Evolutionary conservation across 1,139 yeast genomes (phyloP).

Genomic region (Candida tetrigidarum): DNA sequence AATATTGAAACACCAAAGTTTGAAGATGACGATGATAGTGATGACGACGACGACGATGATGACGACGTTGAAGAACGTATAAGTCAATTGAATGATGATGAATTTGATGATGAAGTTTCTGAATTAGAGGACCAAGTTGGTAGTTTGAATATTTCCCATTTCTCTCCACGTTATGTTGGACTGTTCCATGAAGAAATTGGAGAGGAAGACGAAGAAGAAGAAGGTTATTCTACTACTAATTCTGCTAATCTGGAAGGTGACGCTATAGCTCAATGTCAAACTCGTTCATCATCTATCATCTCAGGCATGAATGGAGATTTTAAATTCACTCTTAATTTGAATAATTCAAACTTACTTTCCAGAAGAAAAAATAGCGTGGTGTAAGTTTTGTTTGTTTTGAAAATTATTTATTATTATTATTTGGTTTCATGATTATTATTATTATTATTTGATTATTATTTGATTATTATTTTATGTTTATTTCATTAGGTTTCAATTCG

Average conservation of each 20-base stretch:
- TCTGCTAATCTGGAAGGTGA: conserved; percentile 18
- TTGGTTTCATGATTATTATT: neutral
- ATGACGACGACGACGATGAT: conserved; percentile 23
- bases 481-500: neutral
- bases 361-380: conserved; percentile 33
- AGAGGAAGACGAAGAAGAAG: conserved; percentile 22
- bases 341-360: conserved; percentile 45
- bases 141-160: conserved; percentile 13
- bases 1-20: conserved; percentile 22
- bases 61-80: conserved; percentile 23
- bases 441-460: neutral
- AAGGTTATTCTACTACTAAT: conserved; percentile 21
- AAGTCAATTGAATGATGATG: conserved; percentile 26
- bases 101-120: conserved; percentile 20
- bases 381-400: conserved; percentile 15
- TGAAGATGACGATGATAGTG: conserved; percentile 17
- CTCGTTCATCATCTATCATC: conserved; percentile 48
- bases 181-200: conserved; percentile 4
- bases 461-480: neutral
- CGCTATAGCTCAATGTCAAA: conserved; percentile 29
- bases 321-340: conserved; percentile 47
- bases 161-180: conserved; percentile 1
- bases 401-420: neutral
- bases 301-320: conserved; percentile 45
- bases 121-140: conserved; percentile 23